A percentile compares a stretch with the other conserved stretches of the same genome.
Evolutionary conservation across 306 rosid genomes (phyloP).

Genomic region (Trichosanthes truncata): DNA sequence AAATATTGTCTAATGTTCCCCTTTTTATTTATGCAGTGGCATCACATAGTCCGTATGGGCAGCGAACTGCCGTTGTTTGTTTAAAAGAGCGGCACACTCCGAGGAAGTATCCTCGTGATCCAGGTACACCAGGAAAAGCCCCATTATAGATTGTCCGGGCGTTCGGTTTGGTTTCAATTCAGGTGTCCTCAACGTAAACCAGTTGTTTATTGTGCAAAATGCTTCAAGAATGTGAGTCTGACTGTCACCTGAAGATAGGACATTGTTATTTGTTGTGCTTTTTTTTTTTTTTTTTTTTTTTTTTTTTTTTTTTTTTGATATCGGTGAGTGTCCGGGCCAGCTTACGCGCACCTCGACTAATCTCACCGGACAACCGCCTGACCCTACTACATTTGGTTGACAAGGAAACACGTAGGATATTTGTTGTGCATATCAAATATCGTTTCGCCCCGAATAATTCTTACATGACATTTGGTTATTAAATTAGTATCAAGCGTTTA

Average conservation of each 20-base stretch:
- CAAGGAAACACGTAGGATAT: too few relatives aligned
- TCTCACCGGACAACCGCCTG: too few relatives aligned
- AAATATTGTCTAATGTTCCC: neutral
- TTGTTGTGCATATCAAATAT: conserved; percentile 3
- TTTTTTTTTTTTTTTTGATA: too few relatives aligned
- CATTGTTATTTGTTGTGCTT: conserved; percentile 3
- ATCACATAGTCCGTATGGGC: conserved; percentile 74
- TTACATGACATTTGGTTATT: neutral
- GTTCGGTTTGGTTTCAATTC: conserved; percentile 10
- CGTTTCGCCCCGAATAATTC: neutral
- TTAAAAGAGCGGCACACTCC: conserved; percentile 57
- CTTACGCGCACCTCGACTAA: too few relatives aligned
- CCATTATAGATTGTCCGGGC: conserved; percentile 36
- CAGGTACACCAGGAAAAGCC: conserved; percentile 73
- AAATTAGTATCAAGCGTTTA: neutral
- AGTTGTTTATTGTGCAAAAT: neutral
- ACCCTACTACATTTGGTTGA: too few relatives aligned
- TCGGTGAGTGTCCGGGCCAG: too few relatives aligned
- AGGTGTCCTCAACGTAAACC: neutral
- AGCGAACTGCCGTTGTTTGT: conserved; percentile 69
- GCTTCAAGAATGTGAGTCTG: neutral
- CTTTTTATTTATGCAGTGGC: conserved; percentile 38
- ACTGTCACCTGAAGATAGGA: neutral
- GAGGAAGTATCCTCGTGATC: conserved; percentile 64
- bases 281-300: too few relatives aligned